These are phyloP conservation scores for Kwoniella dejecticola DNA, from an alignment of 768 basidiomycete genomes.

Conservation along the genomic window DNA sequence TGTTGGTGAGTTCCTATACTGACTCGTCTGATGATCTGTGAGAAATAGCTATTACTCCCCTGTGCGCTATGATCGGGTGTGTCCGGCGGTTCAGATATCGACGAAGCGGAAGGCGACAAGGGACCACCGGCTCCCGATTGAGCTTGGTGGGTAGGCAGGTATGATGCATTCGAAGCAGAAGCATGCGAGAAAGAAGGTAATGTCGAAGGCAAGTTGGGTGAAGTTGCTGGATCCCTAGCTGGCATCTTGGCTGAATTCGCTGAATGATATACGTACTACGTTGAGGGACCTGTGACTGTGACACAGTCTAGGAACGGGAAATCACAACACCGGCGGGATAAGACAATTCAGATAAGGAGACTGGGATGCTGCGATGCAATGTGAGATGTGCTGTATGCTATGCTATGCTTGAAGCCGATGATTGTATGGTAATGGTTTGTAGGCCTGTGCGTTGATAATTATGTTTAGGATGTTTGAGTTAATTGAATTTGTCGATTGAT, in stretches of 20 bases:
- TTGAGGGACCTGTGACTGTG: neutral
- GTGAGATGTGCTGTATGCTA: neutral
- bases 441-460: constrained; percentile 4
- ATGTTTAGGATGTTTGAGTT: neutral
- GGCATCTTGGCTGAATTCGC: constrained; percentile 33
- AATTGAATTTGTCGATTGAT: neutral
- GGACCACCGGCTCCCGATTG: neutral
- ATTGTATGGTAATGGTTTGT: neutral
- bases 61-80: constrained; percentile 3
- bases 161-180: constrained; percentile 9
- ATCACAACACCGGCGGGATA: neutral
- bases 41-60: constrained; percentile 18
- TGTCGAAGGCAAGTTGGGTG: constrained; percentile 39
- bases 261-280: neutral
- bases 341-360: no score
- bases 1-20: constrained; percentile 13
- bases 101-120: constrained; percentile 26
- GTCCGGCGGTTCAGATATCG: constrained; percentile 11
- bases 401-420: neutral
- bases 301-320: neutral
- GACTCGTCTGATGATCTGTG: constrained; percentile 15
- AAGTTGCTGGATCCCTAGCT: constrained; percentile 47
- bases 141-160: constrained; percentile 16
- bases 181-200: constrained; percentile 6
- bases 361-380: no score